Base-by-base conservation (phyloP, 805 yeast genomes). In the Jamesozyma hellenica region DNA sequence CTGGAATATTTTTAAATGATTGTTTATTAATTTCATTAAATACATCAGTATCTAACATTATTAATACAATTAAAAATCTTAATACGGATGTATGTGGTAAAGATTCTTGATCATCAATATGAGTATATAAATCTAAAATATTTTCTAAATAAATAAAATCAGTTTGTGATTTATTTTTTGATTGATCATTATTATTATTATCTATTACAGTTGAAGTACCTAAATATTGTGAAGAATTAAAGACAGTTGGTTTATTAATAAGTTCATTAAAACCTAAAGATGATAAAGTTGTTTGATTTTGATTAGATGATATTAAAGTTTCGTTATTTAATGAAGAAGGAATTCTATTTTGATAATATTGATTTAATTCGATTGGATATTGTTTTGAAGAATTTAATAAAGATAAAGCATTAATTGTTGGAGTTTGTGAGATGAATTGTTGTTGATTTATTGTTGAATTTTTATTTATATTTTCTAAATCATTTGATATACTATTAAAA, bases 41-140 rank as follows among this genome's bases (percentile, higher is more conserved):
- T 1, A 49, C 49, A 5, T 51, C 56, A 1, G 52, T 43, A 38
- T 54, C 61, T 14, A 59, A 43, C 44, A 59, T 35, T 10, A 50
- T 36, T 36, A 59, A 39, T 2, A 51, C 46, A 7, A 48, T 42
- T 28, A 56, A 40, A 36, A 59, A 58, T 21, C 52, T 46, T 18
- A 59, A 36, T 4, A 53, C 52, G 3, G 57, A 44, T 3, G 57
- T 48, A 35, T 55, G 56, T 1, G 58, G 50, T 30, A 53, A 33
- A 2, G 55, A 51, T 36, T 59, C 64, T 11, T 46, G 33, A 10
- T 49, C 57, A 29, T 52, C 56, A 28, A 52, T 47, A 18, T 46
- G 44, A 3, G 51, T 47, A 35, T 50, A 55, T 9, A 55, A 38
- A 4, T 53, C 56, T 12, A 55, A 36, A n/a, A 51, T 44, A 34